Conservation (phyloP, 208 protist genomes). For the Leishmania major region DNA sequence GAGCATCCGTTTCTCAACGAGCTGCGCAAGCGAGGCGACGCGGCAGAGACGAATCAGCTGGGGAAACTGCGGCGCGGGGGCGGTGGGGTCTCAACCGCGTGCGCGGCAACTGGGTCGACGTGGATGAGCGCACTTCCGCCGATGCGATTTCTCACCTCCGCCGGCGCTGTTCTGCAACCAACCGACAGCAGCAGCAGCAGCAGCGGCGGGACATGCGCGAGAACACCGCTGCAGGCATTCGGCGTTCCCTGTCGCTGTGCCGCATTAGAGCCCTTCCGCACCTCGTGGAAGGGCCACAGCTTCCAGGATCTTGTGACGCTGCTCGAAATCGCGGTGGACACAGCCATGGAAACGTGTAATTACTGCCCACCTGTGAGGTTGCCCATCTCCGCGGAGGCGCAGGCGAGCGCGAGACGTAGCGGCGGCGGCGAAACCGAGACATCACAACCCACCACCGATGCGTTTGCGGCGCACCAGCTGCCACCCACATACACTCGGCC, state of each 20-base stretch:
- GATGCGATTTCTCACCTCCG: neutral
- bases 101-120: neutral
- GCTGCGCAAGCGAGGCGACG: slow-evolving; percentile 7
- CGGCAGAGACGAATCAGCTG: neutral
- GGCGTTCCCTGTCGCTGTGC: slow-evolving; percentile 5
- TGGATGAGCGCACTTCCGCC: neutral
- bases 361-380: slow-evolving; percentile 42
- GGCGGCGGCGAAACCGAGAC: neutral
- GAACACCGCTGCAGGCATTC: slow-evolving; percentile 5
- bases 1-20: slow-evolving; percentile 47
- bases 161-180: neutral
- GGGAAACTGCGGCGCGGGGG: neutral
- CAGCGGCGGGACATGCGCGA: neutral
- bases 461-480: slow-evolving; percentile 38
- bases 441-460: neutral
- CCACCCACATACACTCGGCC: slow-evolving; percentile 45
- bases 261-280: slow-evolving; percentile 25
- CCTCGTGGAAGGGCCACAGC: slow-evolving; percentile 47
- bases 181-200: too few relatives aligned
- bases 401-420: too few relatives aligned
- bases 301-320: slow-evolving; percentile 69
- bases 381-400: neutral
- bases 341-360: slow-evolving; percentile 70
- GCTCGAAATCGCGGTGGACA: slow-evolving; percentile 75
- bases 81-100: neutral